Percentiles rank a stretch among this genome's conserved stretches.
Conservation (phyloP, 805 yeast genomes). For the Metschnikowia kunwiensis region DNA sequence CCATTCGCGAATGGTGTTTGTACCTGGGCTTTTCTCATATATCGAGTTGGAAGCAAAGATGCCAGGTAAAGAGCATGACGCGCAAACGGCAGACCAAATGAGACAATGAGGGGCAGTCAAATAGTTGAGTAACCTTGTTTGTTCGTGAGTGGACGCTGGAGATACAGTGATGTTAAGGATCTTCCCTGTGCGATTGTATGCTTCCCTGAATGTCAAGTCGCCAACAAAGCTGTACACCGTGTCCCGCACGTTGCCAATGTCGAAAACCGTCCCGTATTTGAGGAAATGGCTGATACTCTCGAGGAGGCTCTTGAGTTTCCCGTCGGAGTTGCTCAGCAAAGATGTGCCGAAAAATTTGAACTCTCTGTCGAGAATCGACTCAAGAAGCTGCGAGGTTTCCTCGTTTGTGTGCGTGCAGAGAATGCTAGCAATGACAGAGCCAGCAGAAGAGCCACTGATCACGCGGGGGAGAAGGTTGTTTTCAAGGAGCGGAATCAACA, state of each 20-base stretch:
- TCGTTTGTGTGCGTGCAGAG: slow-evolving; percentile 76
- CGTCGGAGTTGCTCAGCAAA: slow-evolving; percentile 32
- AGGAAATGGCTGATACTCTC: slow-evolving; percentile 50
- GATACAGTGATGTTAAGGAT: slow-evolving; percentile 94
- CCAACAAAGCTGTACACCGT: slow-evolving; percentile 83
- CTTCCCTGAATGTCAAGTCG: slow-evolving; percentile 88
- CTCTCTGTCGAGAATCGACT: slow-evolving; percentile 55
- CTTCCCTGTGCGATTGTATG: slow-evolving; percentile 89
- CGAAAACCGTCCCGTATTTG: slow-evolving; percentile 89
- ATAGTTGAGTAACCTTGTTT: slow-evolving; percentile 77
- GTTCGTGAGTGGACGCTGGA: slow-evolving; percentile 86
- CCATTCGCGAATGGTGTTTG: slow-evolving; percentile 80
- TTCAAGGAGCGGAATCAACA: slow-evolving; percentile 73
- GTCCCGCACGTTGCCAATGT: slow-evolving; percentile 61
- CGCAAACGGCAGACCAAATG: slow-evolving; percentile 87
- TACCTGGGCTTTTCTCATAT: slow-evolving; percentile 73
- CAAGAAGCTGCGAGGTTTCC: slow-evolving; percentile 59
- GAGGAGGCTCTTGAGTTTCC: slow-evolving; percentile 48
- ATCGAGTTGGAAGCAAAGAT: slow-evolving; percentile 83
- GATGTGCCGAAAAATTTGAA: slow-evolving; percentile 47
- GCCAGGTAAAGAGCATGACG: slow-evolving; percentile 92
- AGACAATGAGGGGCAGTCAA: slow-evolving; percentile 78
- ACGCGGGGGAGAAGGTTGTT: slow-evolving; percentile 77
- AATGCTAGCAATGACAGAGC: slow-evolving; percentile 89
- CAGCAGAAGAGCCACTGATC: slow-evolving; percentile 93